phyloP scores from a whole-genome alignment of 1,284 basidiomycete species.

The Takashimella tepidaria region DNA sequence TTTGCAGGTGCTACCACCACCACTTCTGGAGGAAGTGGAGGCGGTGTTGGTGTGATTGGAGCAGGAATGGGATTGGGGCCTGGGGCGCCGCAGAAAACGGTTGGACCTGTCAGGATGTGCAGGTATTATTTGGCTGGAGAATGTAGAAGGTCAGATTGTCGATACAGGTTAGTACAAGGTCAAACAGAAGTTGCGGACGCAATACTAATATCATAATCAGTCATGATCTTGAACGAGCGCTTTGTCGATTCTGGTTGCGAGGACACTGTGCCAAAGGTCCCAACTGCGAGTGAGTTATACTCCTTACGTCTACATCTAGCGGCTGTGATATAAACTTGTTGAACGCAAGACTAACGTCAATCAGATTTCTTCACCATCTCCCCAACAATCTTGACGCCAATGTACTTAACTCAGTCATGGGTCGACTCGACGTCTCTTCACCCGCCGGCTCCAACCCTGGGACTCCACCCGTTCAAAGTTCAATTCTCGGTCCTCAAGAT shows the following conservation, averaged over 20 bases:
- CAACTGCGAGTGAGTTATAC: constrained; percentile 49
- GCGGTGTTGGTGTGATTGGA: too few species aligned
- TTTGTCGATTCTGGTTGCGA: constrained; percentile 96
- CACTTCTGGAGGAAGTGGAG: constrained; percentile 41
- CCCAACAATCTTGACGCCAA: constrained; percentile 55
- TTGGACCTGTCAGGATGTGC: constrained; percentile 66
- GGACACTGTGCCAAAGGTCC: constrained; percentile 94
- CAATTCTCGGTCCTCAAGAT: constrained; percentile 53
- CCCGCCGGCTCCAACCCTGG: constrained; percentile 47
- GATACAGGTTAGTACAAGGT: constrained; percentile 72
- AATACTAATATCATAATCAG: constrained; percentile 49
- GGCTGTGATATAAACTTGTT: too few species aligned
- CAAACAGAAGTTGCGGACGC: too few species aligned
- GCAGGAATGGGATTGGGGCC: background rate
- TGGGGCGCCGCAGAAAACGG: constrained; percentile 46
- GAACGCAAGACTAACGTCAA: constrained; percentile 9
- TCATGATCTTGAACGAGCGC: constrained; percentile 83
- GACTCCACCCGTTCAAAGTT: constrained; percentile 21
- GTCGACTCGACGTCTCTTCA: constrained; percentile 56
- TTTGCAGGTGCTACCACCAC: constrained; percentile 35
- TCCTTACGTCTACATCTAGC: background rate
- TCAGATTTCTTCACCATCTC: constrained; percentile 73
- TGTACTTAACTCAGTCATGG: constrained; percentile 59
- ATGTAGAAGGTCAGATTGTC: constrained; percentile 90
- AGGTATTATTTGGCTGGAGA: constrained; percentile 95